A percentile compares a stretch with the other conserved stretches of the same genome.
Conservation (phyloP, 2,329 filamentous ascomycete species). For the Exophiala mesophila region DNA sequence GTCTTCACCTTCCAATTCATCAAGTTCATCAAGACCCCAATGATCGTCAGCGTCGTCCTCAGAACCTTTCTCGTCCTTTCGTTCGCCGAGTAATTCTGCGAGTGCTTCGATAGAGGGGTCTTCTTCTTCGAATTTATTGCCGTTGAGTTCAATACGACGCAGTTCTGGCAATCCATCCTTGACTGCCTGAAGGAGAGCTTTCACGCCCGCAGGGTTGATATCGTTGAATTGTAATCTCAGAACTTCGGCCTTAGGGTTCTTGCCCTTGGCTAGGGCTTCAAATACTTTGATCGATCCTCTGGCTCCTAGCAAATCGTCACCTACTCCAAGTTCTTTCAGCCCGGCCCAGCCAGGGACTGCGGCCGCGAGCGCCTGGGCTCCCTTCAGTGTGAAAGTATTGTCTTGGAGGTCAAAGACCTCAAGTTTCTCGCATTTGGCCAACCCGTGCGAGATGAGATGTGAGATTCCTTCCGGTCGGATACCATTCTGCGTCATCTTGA, state of each 20-base stretch:
- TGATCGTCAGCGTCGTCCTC: constrained; percentile 67
- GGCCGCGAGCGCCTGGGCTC: constrained; percentile 70
- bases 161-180: constrained; percentile 66
- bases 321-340: constrained; percentile 77
- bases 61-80: constrained; percentile 64
- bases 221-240: constrained; percentile 92
- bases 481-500: constrained; percentile 98
- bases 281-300: constrained; percentile 72
- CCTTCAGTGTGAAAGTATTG: constrained; percentile 86
- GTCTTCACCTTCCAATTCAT: constrained; percentile 73
- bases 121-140: constrained; percentile 89
- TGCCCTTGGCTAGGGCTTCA: constrained; percentile 65
- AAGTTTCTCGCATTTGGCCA: constrained; percentile 64
- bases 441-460: constrained; percentile 70
- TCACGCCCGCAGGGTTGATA: constrained; percentile 71
- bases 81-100: constrained; percentile 65
- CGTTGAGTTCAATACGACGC: constrained; percentile 86
- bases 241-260: constrained; percentile 73
- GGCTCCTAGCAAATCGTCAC: constrained; percentile 77
- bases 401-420: constrained; percentile 87
- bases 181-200: constrained; percentile 64
- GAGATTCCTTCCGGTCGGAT: constrained; percentile 92
- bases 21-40: constrained; percentile 81
- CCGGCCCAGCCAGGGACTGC: constrained; percentile 70
- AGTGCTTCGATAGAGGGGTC: constrained; percentile 67